Evolutionary conservation across 2,329 filamentous ascomycete species (phyloP).

Genomic region (Immersiporthe knoxdaviesiana): DNA sequence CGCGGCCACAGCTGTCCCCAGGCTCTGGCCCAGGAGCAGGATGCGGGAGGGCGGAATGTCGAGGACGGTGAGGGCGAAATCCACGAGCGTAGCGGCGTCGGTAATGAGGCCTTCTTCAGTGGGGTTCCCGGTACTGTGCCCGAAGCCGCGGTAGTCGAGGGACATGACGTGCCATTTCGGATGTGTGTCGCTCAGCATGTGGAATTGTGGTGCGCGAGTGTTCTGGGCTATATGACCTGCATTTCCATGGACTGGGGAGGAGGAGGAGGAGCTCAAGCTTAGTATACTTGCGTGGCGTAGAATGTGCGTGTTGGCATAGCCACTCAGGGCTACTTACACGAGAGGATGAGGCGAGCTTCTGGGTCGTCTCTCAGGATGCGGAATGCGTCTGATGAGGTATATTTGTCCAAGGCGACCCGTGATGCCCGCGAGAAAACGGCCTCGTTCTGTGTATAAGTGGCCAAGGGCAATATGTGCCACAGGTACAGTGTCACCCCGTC

Average conservation of each 20-base stretch:
- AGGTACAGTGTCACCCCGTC: conserved; percentile 81
- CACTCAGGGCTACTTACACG: conserved; percentile 50
- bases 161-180: conserved; percentile 76
- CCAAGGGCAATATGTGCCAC: conserved; percentile 87
- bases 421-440: conserved; percentile 47
- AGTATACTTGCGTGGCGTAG: conserved; percentile 28
- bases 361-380: conserved; percentile 65
- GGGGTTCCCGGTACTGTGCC: conserved; percentile 77
- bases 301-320: conserved; percentile 31
- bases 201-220: conserved; percentile 76
- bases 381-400: conserved; percentile 62
- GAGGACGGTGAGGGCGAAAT: conserved; percentile 70
- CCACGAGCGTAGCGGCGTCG: conserved; percentile 73
- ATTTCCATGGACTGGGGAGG: conserved; percentile 51
- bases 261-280: not conserved
- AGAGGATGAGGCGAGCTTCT: conserved; percentile 64
- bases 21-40: conserved; percentile 80
- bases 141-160: conserved; percentile 90
- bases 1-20: conserved; percentile 83
- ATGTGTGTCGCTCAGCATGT: conserved; percentile 72
- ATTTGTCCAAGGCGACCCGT: conserved; percentile 42
- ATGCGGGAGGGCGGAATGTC: conserved; percentile 72
- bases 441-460: conserved; percentile 75
- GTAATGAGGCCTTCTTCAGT: conserved; percentile 80
- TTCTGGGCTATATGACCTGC: conserved; percentile 84